Evolutionary conservation across 2,329 filamentous ascomycete genomes (phyloP).

Genomic region (Beauveria brongniartii): DNA sequence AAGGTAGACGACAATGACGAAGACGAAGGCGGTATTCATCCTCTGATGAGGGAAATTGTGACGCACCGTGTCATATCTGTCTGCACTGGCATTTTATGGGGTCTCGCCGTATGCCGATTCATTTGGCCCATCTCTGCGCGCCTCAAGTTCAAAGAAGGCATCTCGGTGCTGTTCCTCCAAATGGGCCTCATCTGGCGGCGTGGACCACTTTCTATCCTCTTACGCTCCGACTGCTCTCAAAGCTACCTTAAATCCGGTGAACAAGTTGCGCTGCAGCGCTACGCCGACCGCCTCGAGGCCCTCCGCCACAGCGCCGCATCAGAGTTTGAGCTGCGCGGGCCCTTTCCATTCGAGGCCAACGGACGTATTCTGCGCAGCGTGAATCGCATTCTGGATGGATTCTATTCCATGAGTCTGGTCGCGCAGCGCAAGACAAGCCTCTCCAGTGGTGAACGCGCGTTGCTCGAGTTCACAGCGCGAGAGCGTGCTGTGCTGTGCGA

Average conservation of each 20-base stretch:
- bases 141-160: constrained; percentile 72
- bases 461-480: constrained; percentile 66
- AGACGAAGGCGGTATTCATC: constrained; percentile 72
- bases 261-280: constrained; percentile 73
- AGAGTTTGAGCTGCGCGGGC: constrained; percentile 76
- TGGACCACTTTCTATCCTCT: constrained; percentile 70
- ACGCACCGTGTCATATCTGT: constrained; percentile 78
- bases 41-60: constrained; percentile 75
- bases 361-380: constrained; percentile 66
- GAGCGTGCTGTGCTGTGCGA: constrained; percentile 73
- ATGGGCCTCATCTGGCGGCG: constrained; percentile 92
- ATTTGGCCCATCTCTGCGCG: constrained; percentile 87
- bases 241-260: constrained; percentile 78
- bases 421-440: constrained; percentile 68
- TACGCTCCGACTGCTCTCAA: constrained; percentile 45
- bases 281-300: constrained; percentile 59
- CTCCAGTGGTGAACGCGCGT: constrained; percentile 66
- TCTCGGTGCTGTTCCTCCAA: constrained; percentile 77
- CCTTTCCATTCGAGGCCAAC: constrained; percentile 66
- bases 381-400: constrained; percentile 73
- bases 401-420: constrained; percentile 87
- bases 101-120: constrained; percentile 72
- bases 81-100: constrained; percentile 76
- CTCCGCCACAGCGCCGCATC: constrained; percentile 60
- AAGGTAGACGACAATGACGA: constrained; percentile 66